Evolutionary conservation across 1,284 basidiomycete genomes (phyloP).

Genomic region (Psilocybe mexicana): DNA sequence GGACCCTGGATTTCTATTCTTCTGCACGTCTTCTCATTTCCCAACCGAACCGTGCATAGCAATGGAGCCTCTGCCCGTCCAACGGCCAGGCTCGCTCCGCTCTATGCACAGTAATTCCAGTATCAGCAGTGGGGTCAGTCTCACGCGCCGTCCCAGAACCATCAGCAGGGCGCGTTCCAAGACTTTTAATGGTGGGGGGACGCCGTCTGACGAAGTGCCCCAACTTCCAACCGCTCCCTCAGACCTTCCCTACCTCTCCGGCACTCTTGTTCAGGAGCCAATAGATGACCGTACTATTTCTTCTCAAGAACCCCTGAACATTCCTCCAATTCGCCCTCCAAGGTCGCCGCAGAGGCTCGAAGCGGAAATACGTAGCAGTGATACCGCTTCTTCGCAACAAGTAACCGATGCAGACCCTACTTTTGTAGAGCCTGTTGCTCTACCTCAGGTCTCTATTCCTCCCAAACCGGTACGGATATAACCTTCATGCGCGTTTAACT

Average conservation of each 20-base stretch:
- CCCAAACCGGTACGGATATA: constrained; percentile 33
- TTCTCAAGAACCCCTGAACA: constrained; percentile 13
- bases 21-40: constrained; percentile 9
- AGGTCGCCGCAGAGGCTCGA: constrained; percentile 27
- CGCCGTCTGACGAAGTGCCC: constrained; percentile 26
- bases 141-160: constrained; percentile 44
- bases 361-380: constrained; percentile 25
- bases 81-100: constrained; percentile 38
- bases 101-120: constrained; percentile 48
- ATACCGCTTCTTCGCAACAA: constrained; percentile 27
- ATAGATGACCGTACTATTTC: constrained; percentile 8
- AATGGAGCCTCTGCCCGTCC: constrained; percentile 21
- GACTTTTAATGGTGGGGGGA: constrained; percentile 38
- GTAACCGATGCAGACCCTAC: constrained; percentile 28
- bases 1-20: constrained; percentile 11
- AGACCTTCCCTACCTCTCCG: constrained; percentile 34
- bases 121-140: constrained; percentile 38
- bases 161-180: constrained; percentile 39
- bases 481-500: constrained; percentile 16
- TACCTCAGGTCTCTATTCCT: constrained; percentile 25
- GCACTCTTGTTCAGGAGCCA: constrained; percentile 27
- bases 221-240: constrained; percentile 23
- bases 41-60: constrained; percentile 10
- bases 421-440: constrained; percentile 26
- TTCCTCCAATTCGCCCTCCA: constrained; percentile 26